Percentiles rank a stretch among this genome's conserved stretches.
Evolutionary conservation across 768 basidiomycete species (phyloP).

Genomic region (Pleurotus ostreatus): DNA sequence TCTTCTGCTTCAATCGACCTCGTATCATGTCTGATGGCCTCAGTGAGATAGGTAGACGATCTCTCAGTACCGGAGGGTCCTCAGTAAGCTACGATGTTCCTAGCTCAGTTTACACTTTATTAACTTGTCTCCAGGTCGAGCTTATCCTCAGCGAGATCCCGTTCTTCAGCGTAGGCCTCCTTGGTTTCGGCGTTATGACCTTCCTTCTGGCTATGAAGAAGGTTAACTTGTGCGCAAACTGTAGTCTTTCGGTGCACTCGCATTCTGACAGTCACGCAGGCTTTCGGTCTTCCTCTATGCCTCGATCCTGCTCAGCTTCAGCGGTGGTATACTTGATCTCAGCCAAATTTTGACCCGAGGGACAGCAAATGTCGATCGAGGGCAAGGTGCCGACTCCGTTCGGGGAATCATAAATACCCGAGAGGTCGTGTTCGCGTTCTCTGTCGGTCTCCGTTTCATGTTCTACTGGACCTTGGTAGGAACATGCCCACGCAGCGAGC

Average conservation of each 20-base stretch:
- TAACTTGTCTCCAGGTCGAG: constrained; percentile 37
- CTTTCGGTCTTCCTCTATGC: constrained; percentile 48
- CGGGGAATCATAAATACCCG: constrained; percentile 44
- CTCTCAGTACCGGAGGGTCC: background rate
- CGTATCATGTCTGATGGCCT: constrained; percentile 1
- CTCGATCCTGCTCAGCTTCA: constrained; percentile 57
- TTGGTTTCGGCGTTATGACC: constrained; percentile 56
- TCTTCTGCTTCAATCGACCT: background rate
- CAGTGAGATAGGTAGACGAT: background rate
- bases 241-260: background rate
- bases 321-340: constrained; percentile 61
- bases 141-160: constrained; percentile 62
- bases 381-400: constrained; percentile 20
- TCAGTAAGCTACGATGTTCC: background rate
- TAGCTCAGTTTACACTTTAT: background rate
- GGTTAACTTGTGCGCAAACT: constrained; percentile 41
- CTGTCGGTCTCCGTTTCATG: constrained; percentile 55
- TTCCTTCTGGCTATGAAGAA: constrained; percentile 53
- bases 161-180: constrained; percentile 60
- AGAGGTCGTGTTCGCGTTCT: constrained; percentile 55
- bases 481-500: constrained; percentile 47
- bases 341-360: constrained; percentile 45
- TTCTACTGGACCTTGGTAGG: constrained; percentile 70
- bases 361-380: constrained; percentile 17
- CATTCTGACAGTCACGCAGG: constrained; percentile 21